Evolutionary conservation across 345 rosid species (phyloP).

Genomic region (Dipteronia dyeriana): DNA sequence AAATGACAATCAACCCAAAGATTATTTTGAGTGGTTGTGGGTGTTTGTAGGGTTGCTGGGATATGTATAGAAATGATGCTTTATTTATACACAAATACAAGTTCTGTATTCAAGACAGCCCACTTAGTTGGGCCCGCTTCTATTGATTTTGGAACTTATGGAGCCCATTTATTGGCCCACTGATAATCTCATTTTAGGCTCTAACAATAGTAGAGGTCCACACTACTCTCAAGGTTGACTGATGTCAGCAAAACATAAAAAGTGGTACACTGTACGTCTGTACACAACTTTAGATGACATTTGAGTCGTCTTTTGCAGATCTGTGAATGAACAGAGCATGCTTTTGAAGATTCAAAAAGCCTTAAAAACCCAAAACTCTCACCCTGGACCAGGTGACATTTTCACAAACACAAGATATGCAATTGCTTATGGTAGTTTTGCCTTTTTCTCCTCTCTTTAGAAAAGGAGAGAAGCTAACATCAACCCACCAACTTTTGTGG

Average conservation of each 20-base stretch:
- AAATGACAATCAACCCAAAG: not conserved
- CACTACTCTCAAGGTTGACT: too few species aligned
- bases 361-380: not conserved
- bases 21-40: not conserved
- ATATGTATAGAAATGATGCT: not conserved
- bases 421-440: slow-evolving; percentile 4
- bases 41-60: not conserved
- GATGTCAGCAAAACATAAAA: too few species aligned
- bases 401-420: not conserved
- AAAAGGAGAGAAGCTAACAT: slow-evolving; percentile 24
- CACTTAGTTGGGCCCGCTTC: not conserved
- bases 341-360: not conserved
- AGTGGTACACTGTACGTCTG: too few species aligned
- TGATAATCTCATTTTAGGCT: not conserved
- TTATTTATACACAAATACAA: too few species aligned
- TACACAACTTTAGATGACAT: not conserved
- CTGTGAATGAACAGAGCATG: not conserved
- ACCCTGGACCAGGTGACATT: slow-evolving; percentile 12
- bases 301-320: not conserved
- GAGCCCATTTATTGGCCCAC: slow-evolving; percentile 2
- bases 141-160: not conserved
- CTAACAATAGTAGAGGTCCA: not conserved
- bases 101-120: not conserved
- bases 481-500: slow-evolving; percentile 24
- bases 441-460: not conserved